Base-by-base conservation (phyloP, 495 filamentous ascomycete species). In the Jackrogersella minutella region DNA sequence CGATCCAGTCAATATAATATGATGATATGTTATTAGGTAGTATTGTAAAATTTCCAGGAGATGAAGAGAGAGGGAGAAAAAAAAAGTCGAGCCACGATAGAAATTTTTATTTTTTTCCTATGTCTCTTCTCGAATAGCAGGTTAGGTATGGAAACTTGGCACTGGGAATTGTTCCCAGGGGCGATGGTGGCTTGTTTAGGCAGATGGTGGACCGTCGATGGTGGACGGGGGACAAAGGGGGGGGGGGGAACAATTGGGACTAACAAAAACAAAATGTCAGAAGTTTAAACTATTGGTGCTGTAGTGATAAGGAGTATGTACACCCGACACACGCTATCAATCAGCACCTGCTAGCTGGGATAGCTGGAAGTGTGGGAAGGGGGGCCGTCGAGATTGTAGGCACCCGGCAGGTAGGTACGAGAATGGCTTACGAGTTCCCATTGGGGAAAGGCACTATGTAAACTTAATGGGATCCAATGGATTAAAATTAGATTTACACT, bases 101-200 rank as follows among this genome's bases (percentile, higher is more conserved):
- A 67, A 34, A 40, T 65, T 62, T 59, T 62, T 52, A n/a, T n/a
- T n/a, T n/a, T n/a, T n/a, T n/a, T n/a, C n/a, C n/a, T n/a, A n/a
- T n/a, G n/a, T n/a, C 26, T 59, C 33, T 39, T 10, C 41, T 46
- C 41, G 10, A 24, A 11, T 24, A 46, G 21, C 41, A 62, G 31
- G 31, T 34, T 26, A 58, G 52, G 57, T 50, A 64, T 62, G 61
- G 61, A 61, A 69, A 65, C 66, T 69, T 69, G 66, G 66, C 66
- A 58, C 56, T 65, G 13, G 57, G 37, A 30, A 39, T 44, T 3
- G 28, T 49, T 64, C 53, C 58, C 37, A 62, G 57, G 51, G 57
- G 14, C 26, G 24, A 39, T 14, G 46, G 34, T 14, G 10, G 51
- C 22, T 30, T 58, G 46, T 58, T 66, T 60, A 52, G 57, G 22